Percentiles rank a stretch among this genome's conserved stretches.
Conservation (phyloP, 768 basidiomycete genomes). For the Trametopsis cervina region DNA sequence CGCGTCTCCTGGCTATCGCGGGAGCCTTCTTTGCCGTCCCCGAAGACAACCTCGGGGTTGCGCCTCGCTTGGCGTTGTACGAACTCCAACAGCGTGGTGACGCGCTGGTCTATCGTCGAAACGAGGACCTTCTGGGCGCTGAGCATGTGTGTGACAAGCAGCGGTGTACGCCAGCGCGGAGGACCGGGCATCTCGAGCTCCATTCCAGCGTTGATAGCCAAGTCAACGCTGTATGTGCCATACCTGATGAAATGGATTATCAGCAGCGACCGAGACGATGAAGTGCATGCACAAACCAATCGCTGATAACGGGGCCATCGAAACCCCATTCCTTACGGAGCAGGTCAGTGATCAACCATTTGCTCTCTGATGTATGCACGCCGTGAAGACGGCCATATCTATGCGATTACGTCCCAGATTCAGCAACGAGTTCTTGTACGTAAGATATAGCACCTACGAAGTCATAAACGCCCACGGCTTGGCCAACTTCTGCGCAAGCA, state of each 20-base stretch:
- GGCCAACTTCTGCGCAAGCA: constrained; percentile 59
- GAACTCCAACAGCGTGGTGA: constrained; percentile 42
- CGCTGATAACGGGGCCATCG: constrained; percentile 41
- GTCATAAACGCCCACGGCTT: constrained; percentile 65
- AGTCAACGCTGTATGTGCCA: constrained; percentile 37
- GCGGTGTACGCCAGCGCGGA: constrained; percentile 31
- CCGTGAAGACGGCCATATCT: constrained; percentile 39
- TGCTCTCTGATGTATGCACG: constrained; percentile 37
- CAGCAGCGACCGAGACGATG: background rate
- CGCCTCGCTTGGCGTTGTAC: constrained; percentile 49
- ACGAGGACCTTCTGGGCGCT: constrained; percentile 44
- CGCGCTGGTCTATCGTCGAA: constrained; percentile 43
- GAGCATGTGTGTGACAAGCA: constrained; percentile 33
- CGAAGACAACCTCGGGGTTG: constrained; percentile 56
- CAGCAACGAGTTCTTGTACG: constrained; percentile 3
- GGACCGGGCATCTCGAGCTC: constrained; percentile 44
- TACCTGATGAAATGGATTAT: constrained; percentile 21
- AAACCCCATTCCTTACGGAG: constrained; percentile 45
- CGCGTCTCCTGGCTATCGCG: constrained; percentile 46
- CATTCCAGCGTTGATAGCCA: constrained; percentile 38
- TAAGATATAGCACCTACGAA: constrained; percentile 31
- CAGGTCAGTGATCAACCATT: constrained; percentile 32
- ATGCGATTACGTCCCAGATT: constrained; percentile 9
- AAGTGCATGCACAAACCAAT: constrained; percentile 29
- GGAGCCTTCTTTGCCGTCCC: constrained; percentile 52